Percentiles rank a stretch among this genome's conserved stretches.
phyloP scores from a whole-genome alignment of 192 early-diverging fungal genomes.

The Funneliformis mosseae region DNA sequence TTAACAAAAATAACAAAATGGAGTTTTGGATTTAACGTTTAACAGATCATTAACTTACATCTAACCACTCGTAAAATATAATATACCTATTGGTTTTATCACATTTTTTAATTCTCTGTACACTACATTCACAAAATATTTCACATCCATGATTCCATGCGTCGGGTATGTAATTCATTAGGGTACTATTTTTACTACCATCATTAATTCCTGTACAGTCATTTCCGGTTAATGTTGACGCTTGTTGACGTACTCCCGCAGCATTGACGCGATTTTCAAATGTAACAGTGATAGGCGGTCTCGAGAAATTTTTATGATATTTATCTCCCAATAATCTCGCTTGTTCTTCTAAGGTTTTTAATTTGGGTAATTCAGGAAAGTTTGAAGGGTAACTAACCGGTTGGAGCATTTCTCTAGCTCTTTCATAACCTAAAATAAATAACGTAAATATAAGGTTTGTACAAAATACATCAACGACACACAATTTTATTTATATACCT shows the following conservation, averaged over 20 bases:
- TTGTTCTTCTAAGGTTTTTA: conserved; percentile 43
- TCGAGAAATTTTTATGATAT: conserved; percentile 40
- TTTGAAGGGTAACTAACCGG: conserved; percentile 43
- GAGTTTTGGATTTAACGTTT: not conserved
- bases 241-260: conserved; percentile 46
- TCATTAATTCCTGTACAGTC: conserved; percentile 51
- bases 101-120: conserved; percentile 41
- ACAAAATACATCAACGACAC: not conserved
- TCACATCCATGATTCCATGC: conserved; percentile 55
- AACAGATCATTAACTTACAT: not conserved
- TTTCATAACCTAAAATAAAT: conserved; percentile 40
- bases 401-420: conserved; percentile 44
- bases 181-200: conserved; percentile 49
- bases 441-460: conserved; percentile 15
- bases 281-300: conserved; percentile 44
- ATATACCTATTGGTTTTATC: conserved; percentile 39
- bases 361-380: conserved; percentile 46
- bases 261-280: conserved; percentile 46
- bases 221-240: conserved; percentile 46
- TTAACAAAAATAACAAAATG: not conserved
- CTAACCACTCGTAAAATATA: conserved; percentile 53
- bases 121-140: conserved; percentile 44
- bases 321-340: conserved; percentile 38
- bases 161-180: conserved; percentile 53
- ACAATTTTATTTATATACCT: conserved; percentile 1